Percentiles rank a stretch among this genome's conserved stretches.
Evolutionary conservation across 2,329 filamentous ascomycete species (phyloP).

Genomic region (Cytospora schulzeri): DNA sequence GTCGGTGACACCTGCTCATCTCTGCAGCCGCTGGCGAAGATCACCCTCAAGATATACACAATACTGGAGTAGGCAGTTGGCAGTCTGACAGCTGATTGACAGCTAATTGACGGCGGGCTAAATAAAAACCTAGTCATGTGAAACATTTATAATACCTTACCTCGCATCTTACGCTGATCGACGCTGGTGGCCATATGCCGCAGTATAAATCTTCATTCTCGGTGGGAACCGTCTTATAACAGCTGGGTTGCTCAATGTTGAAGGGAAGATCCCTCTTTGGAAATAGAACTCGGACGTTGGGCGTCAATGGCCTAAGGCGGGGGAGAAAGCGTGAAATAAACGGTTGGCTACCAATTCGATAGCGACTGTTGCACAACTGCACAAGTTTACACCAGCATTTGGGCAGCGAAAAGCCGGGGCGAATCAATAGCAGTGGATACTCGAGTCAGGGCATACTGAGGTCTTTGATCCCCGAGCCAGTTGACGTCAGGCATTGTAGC

Average conservation of each 20-base stretch:
- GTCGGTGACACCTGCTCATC: conserved; percentile 7
- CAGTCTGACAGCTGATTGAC: not conserved
- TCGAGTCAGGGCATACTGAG: not conserved
- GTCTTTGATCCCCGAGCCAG: not conserved
- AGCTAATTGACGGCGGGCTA: not conserved
- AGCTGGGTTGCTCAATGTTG: not conserved
- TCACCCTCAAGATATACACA: not conserved
- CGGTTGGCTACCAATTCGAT: conserved; percentile 10
- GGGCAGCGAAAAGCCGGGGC: conserved; percentile 7
- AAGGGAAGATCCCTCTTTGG: conserved; percentile 14
- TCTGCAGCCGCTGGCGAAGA: conserved; percentile 1
- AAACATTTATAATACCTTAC: not conserved
- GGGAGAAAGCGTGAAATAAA: not conserved
- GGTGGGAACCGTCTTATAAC: not conserved
- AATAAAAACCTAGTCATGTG: not conserved
- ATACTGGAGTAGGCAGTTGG: not conserved
- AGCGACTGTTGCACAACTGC: conserved; percentile 11
- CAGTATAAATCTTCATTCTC: not conserved
- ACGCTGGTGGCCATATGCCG: not conserved
- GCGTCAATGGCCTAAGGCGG: conserved; percentile 16
- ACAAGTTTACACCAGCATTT: not conserved
- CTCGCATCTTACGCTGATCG: conserved; percentile 6
- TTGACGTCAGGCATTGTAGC: not conserved
- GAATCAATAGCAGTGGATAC: not conserved
- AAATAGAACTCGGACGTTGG: conserved; percentile 3